A percentile compares a stretch with the other conserved stretches of the same genome.
Conservation (phyloP, 2,329 filamentous ascomycete species). For the Colletotrichum sp. region DNA sequence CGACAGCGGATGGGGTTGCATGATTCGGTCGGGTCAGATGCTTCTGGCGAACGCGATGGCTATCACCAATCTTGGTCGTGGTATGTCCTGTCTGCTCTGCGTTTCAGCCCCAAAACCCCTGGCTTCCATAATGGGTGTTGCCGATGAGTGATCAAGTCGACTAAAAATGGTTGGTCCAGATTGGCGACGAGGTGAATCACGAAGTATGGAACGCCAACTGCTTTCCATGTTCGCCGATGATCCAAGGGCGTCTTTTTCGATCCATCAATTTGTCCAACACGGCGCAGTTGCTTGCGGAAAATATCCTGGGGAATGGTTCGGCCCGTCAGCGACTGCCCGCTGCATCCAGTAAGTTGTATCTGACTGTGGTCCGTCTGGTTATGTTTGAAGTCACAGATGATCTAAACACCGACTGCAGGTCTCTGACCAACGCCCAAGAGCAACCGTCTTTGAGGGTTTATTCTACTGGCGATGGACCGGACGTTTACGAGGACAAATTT, state of each 20-base stretch:
- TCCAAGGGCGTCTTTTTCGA: constrained; percentile 85
- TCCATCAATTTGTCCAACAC: constrained; percentile 91
- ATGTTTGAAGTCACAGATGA: not conserved
- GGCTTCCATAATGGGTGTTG: not conserved
- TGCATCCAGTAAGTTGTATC: constrained; percentile 80
- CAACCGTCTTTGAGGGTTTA: constrained; percentile 75
- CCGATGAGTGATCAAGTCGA: not conserved
- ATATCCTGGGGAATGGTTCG: constrained; percentile 97
- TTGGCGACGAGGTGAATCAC: constrained; percentile 72
- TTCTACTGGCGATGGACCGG: constrained; percentile 85
- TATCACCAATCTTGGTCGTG: constrained; percentile 77
- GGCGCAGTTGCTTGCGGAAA: constrained; percentile 89
- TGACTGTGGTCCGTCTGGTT: not conserved
- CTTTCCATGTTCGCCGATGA: constrained; percentile 88
- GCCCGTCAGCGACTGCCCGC: constrained; percentile 91
- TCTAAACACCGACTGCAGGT: constrained; percentile 52
- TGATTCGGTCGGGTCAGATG: constrained; percentile 96
- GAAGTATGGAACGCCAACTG: constrained; percentile 70
- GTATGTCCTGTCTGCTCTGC: constrained; percentile 45
- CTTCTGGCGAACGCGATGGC: constrained; percentile 86
- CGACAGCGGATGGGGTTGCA: constrained; percentile 97
- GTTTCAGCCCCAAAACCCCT: not conserved
- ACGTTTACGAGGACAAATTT: constrained; percentile 92
- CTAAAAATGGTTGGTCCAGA: constrained; percentile 45
- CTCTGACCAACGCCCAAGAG: constrained; percentile 71